These are phyloP conservation scores for Candolleomyces eurysporus DNA, from an alignment of 768 basidiomycete genomes.

Conservation along the genomic window DNA sequence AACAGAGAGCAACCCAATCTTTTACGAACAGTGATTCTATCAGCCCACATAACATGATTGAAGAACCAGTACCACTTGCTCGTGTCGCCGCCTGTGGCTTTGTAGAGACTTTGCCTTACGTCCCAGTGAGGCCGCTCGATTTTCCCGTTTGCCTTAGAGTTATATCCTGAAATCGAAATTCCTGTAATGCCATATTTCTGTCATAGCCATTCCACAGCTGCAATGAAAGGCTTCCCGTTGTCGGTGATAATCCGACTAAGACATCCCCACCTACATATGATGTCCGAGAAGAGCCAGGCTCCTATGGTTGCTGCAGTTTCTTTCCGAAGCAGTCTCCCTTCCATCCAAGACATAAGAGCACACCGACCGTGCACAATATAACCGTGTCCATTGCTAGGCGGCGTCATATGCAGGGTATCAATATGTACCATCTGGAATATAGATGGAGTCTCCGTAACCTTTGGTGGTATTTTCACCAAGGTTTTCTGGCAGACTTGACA, in stretches of 20 bases:
- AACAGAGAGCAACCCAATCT: slow-evolving; percentile 26
- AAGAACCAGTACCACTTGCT: slow-evolving; percentile 27
- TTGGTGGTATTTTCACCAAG: neutral
- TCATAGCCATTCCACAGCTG: slow-evolving; percentile 15
- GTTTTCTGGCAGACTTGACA: neutral
- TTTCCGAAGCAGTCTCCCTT: slow-evolving; percentile 8
- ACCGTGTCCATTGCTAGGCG: neutral
- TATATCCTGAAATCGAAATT: slow-evolving; percentile 20
- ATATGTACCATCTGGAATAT: neutral
- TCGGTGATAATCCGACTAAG: slow-evolving; percentile 39
- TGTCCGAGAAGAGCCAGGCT: slow-evolving; percentile 22
- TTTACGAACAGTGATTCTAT: slow-evolving; percentile 22
- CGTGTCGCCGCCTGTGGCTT: slow-evolving; percentile 16
- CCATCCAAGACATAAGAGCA: no score
- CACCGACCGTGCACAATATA: neutral
- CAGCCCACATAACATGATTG: slow-evolving; percentile 31
- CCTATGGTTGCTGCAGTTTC: slow-evolving; percentile 20
- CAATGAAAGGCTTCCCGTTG: slow-evolving; percentile 26
- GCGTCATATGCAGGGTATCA: neutral
- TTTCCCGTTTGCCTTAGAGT: slow-evolving; percentile 19
- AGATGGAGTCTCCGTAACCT: neutral
- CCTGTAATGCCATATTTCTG: slow-evolving; percentile 20
- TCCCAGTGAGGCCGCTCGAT: slow-evolving; percentile 22
- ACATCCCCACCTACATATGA: slow-evolving; percentile 37
- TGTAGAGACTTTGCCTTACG: slow-evolving; percentile 10